These are phyloP conservation scores for Paraleonurus japonicus DNA, from an alignment of 257 asterid species.

Conservation along the genomic window DNA sequence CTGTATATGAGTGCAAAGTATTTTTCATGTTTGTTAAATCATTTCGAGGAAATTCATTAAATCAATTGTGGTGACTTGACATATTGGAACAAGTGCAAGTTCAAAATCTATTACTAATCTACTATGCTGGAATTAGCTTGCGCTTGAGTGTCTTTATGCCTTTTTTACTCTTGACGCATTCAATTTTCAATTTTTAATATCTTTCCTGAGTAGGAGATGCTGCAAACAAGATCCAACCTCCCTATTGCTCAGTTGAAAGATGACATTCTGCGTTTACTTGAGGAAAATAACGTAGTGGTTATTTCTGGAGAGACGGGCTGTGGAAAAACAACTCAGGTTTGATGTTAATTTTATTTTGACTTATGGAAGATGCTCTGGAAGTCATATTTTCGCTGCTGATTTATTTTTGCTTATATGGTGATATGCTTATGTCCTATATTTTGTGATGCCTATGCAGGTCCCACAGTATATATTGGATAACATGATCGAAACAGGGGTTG, in stretches of 20 bases:
- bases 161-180: constrained; percentile 25
- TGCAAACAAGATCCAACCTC: constrained; percentile 70
- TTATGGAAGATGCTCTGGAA: constrained; percentile 8
- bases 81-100: constrained; percentile 10
- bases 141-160: background rate
- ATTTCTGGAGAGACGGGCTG: constrained; percentile 99
- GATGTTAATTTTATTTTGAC: constrained; percentile 22
- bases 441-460: constrained; percentile 56
- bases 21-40: constrained; percentile 2
- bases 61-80: constrained; percentile 15
- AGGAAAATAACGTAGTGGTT: constrained; percentile 74
- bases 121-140: background rate
- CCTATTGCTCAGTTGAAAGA: constrained; percentile 83
- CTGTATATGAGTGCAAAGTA: background rate
- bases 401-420: background rate
- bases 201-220: constrained; percentile 61
- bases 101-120: constrained; percentile 9
- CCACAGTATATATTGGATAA: constrained; percentile 93
- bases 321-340: constrained; percentile 98
- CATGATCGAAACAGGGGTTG: constrained; percentile 90
- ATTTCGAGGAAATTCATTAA: background rate
- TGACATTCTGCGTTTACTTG: constrained; percentile 63
- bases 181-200: background rate
- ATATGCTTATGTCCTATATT: constrained; percentile 20
- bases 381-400: constrained; percentile 14